Evolutionary conservation across 176 grass and related monocot species (phyloP).

Genomic region (Oryza longistaminata): DNA sequence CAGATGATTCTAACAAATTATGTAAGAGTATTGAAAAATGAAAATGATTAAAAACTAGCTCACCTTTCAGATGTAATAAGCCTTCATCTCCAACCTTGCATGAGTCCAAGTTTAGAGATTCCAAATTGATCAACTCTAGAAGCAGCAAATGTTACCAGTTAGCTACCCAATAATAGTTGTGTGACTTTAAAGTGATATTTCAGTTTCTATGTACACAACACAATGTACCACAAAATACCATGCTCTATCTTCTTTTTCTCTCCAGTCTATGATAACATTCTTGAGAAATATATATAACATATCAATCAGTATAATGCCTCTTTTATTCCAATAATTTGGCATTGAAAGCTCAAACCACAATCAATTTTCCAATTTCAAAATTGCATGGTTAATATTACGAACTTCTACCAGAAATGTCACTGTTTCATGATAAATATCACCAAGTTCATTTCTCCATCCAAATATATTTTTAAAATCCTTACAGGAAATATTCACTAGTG

Average conservation of each 20-base stretch:
- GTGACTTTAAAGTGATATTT: neutral
- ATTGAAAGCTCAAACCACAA: neutral
- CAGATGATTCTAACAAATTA: neutral
- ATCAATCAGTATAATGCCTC: neutral
- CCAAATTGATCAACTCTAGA: slow-evolving; percentile 79
- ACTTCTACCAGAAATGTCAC: neutral
- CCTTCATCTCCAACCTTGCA: slow-evolving; percentile 91
- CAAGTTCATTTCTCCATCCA: slow-evolving; percentile 12
- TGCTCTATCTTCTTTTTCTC: neutral
- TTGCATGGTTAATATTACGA: neutral
- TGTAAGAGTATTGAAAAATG: neutral
- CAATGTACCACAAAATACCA: neutral
- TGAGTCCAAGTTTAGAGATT: slow-evolving; percentile 92
- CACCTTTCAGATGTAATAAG: slow-evolving; percentile 75
- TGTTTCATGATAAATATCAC: slow-evolving; percentile 9
- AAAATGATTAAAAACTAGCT: slow-evolving; percentile 12
- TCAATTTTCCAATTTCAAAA: neutral
- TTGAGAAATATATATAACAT: neutral
- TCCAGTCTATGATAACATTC: neutral
- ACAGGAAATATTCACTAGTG: neutral
- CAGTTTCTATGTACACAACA: slow-evolving; percentile 2
- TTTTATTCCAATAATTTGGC: neutral
- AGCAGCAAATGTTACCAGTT: slow-evolving; percentile 15
- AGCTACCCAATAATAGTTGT: slow-evolving; percentile 2
- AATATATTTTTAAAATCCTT: neutral